Conservation (phyloP, 805 yeast species). For the Hanseniaspora occidentalis region DNA sequence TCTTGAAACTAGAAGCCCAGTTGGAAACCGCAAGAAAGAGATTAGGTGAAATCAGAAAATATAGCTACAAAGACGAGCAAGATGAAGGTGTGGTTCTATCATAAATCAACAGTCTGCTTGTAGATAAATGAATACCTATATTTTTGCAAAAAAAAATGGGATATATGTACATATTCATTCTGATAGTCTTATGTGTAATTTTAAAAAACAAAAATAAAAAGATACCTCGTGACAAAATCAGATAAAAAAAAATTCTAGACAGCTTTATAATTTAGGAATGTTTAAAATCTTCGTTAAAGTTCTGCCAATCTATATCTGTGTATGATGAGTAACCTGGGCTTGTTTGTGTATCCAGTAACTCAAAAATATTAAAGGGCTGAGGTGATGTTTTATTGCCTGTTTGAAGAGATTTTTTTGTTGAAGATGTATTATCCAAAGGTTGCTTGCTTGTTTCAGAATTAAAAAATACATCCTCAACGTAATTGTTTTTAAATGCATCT, state of each 20-base stretch:
- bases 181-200: neutral
- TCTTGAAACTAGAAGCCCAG: constrained; percentile 68
- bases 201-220: no score
- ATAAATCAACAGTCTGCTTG: neutral
- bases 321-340: no score
- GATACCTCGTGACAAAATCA: neutral
- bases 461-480: neutral
- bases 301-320: no score
- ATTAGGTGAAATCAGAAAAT: constrained; percentile 73
- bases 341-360: no score
- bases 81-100: constrained; percentile 4
- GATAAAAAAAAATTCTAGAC: neutral
- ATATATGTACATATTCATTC: neutral
- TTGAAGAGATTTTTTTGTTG: neutral
- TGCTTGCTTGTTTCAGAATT: no score
- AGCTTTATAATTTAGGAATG: neutral
- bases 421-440: no score
- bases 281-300: no score
- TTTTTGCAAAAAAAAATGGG: neutral
- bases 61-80: constrained; percentile 37
- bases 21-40: constrained; percentile 62
- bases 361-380: no score
- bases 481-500: neutral
- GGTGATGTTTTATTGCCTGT: neutral
- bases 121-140: neutral